Evolutionary conservation across 2,329 filamentous ascomycete genomes (phyloP).

Genomic region (Lecanicillium sp.): DNA sequence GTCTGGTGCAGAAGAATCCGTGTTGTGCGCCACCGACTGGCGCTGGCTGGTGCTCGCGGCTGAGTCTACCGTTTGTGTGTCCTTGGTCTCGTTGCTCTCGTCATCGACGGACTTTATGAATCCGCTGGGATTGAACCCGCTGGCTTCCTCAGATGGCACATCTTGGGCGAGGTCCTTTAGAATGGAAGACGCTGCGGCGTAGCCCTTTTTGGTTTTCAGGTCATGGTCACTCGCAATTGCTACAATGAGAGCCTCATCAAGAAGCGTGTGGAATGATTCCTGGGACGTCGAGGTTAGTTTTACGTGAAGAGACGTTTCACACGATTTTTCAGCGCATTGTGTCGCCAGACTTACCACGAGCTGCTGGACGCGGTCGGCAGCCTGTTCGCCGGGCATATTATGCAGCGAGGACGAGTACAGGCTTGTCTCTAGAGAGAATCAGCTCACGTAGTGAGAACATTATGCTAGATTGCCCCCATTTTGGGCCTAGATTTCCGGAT

Average conservation of each 20-base stretch:
- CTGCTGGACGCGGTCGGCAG: background rate
- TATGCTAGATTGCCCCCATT: no score
- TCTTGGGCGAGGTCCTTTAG: slow-evolving; percentile 59
- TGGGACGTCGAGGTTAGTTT: slow-evolving; percentile 22
- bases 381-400: no score
- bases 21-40: slow-evolving; percentile 18
- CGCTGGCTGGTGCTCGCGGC: slow-evolving; percentile 20
- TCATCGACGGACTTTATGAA: slow-evolving; percentile 39
- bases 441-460: no score
- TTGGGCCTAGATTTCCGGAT: no score
- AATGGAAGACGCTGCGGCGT: slow-evolving; percentile 46
- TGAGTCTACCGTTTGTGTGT: slow-evolving; percentile 15
- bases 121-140: slow-evolving; percentile 72
- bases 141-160: slow-evolving; percentile 60
- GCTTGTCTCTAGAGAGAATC: background rate
- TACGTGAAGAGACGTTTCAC: no score
- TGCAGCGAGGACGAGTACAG: background rate
- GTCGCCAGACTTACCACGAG: background rate
- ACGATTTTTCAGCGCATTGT: no score
- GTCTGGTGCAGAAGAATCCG: slow-evolving; percentile 21
- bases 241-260: slow-evolving; percentile 72
- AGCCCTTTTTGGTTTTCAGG: slow-evolving; percentile 42
- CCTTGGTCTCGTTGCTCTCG: slow-evolving; percentile 14
- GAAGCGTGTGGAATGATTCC: slow-evolving; percentile 63
- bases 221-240: slow-evolving; percentile 72